Percentiles rank a stretch among this genome's conserved stretches.
These are phyloP conservation scores for Termitomyces sp. DNA, from an alignment of 768 basidiomycete species.

Conservation along the genomic window DNA sequence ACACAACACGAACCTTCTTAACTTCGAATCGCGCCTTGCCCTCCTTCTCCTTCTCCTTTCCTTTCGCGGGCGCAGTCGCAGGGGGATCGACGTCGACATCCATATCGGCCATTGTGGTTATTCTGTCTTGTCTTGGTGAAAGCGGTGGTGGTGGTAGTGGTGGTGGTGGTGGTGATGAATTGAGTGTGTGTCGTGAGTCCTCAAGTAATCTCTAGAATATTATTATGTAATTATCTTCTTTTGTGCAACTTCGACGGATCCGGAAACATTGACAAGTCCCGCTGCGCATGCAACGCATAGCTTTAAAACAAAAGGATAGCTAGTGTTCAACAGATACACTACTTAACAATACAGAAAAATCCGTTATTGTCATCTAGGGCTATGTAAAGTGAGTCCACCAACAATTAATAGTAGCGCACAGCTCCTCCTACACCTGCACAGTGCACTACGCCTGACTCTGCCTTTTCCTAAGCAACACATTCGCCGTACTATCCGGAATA, in stretches of 20 bases:
- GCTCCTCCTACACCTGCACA: too few species aligned
- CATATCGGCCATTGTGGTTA: conserved; percentile 54
- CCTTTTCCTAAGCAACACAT: conserved; percentile 16
- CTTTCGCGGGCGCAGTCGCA: conserved; percentile 39
- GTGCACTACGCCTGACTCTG: not conserved
- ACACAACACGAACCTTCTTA: conserved; percentile 75
- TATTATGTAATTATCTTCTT: conserved; percentile 6
- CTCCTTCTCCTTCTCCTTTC: conserved; percentile 59
- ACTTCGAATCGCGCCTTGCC: conserved; percentile 93
- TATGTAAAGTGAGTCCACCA: not conserved
- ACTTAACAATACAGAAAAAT: not conserved
- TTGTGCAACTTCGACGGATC: not conserved
- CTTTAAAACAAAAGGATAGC: not conserved
- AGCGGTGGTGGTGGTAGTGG: not conserved
- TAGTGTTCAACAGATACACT: not conserved
- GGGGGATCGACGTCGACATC: conserved; percentile 60
- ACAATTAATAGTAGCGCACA: too few species aligned
- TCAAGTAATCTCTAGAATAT: not conserved
- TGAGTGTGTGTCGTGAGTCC: not conserved
- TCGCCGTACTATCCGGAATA: conserved; percentile 14
- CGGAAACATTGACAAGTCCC: too few species aligned
- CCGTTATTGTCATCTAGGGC: not conserved
- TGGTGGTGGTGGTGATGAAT: not conserved
- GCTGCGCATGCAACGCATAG: not conserved
- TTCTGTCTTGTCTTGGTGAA: not conserved